Conservation (phyloP, 2,329 filamentous ascomycete species). For the Fusarium sp. region DNA sequence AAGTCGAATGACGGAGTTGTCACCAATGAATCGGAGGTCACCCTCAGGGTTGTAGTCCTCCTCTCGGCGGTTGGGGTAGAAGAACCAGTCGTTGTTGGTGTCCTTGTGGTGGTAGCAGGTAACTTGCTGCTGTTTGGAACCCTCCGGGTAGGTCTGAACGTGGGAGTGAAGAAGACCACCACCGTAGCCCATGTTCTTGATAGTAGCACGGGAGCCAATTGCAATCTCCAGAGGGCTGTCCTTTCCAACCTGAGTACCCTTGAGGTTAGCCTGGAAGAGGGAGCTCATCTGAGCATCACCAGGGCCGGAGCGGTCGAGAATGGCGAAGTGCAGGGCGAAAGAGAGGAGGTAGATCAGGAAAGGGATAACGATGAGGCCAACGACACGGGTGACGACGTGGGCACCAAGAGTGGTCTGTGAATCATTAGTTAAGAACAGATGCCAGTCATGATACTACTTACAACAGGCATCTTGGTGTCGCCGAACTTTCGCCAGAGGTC, state of each 20-base stretch:
- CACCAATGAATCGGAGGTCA: conserved; percentile 77
- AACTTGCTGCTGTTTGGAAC: conserved; percentile 93
- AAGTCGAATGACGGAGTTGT: conserved; percentile 83
- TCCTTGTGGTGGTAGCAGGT: conserved; percentile 99
- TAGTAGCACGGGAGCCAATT: conserved; percentile 85
- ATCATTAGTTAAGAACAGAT: conserved; percentile 13
- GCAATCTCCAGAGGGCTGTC: conserved; percentile 95
- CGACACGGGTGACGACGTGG: conserved; percentile 82
- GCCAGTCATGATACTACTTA: conserved; percentile 54
- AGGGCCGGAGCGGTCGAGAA: conserved; percentile 92
- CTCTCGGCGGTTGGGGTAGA: conserved; percentile 90
- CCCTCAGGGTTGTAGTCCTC: conserved; percentile 77
- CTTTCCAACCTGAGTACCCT: conserved; percentile 92
- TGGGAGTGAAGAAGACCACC: conserved; percentile 96
- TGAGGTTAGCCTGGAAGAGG: conserved; percentile 96
- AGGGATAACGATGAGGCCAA: conserved; percentile 89
- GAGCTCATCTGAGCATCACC: conserved; percentile 99
- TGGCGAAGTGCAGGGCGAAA: conserved; percentile 93
- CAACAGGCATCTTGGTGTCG: conserved; percentile 88
- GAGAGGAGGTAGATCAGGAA: conserved; percentile 94
- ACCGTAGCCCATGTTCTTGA: conserved; percentile 99
- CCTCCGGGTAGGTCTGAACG: conserved; percentile 94
- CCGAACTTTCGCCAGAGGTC: conserved; percentile 99
- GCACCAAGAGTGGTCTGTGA: conserved; percentile 72
- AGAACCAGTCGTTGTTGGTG: conserved; percentile 99